phyloP scores from a whole-genome alignment of 345 rosid genomes.

The Physaria fendleri region DNA sequence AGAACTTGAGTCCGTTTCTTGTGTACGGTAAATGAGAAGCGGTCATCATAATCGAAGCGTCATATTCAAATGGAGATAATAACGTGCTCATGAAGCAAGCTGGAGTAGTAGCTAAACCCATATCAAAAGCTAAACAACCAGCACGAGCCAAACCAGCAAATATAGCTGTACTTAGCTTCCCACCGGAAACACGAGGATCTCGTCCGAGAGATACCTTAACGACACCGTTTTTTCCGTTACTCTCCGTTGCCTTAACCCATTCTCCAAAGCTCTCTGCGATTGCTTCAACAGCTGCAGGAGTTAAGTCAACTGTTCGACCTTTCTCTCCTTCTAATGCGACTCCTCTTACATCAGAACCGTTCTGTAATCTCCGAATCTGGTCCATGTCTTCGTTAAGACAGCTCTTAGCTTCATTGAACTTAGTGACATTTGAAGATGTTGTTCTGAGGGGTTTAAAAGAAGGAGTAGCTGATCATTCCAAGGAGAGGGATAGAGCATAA shows the following conservation, averaged over 20 bases:
- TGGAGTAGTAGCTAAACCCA: slow-evolving; percentile 94
- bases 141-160: slow-evolving; percentile 78
- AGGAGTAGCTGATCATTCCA: no score
- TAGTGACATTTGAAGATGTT: slow-evolving; percentile 22
- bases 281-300: slow-evolving; percentile 82
- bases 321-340: slow-evolving; percentile 86
- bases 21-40: slow-evolving; percentile 96
- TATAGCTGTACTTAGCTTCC: slow-evolving; percentile 59
- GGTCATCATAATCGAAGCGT: slow-evolving; percentile 95
- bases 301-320: slow-evolving; percentile 64
- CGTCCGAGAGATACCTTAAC: slow-evolving; percentile 69
- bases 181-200: slow-evolving; percentile 76
- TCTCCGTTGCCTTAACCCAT: slow-evolving; percentile 56
- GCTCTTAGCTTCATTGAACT: slow-evolving; percentile 33
- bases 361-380: slow-evolving; percentile 70
- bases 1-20: slow-evolving; percentile 81
- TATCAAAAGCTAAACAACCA: slow-evolving; percentile 67
- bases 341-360: slow-evolving; percentile 89
- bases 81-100: slow-evolving; percentile 94
- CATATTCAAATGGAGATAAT: slow-evolving; percentile 59
- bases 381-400: slow-evolving; percentile 65
- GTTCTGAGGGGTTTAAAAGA: slow-evolving; percentile 13
- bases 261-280: slow-evolving; percentile 90
- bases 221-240: slow-evolving; percentile 14
- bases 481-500: neutral